phyloP scores from a whole-genome alignment of 139 green algal species.

The Volvox africanus region DNA sequence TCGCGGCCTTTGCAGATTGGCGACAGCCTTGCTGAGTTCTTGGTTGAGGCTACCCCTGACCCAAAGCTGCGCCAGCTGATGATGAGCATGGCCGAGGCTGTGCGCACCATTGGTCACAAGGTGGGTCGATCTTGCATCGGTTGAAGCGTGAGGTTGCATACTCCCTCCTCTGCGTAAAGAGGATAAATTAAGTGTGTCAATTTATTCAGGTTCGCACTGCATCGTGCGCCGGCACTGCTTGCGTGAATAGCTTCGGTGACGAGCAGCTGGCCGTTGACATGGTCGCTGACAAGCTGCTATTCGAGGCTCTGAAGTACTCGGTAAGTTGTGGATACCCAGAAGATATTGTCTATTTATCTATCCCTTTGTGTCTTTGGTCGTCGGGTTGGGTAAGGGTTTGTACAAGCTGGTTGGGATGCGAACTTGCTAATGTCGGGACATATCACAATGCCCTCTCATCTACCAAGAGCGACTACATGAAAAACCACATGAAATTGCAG shows the following conservation, averaged over 20 bases:
- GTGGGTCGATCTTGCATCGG: constrained; percentile 50
- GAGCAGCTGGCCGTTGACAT: constrained; percentile 96
- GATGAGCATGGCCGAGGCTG: constrained; percentile 92
- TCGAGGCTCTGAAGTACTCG: constrained; percentile 90
- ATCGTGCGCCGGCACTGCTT: constrained; percentile 88
- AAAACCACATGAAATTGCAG: too few relatives aligned
- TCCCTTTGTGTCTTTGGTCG: too few relatives aligned
- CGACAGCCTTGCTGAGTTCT: constrained; percentile 93
- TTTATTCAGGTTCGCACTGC: constrained; percentile 86
- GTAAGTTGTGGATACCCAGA: constrained; percentile 50
- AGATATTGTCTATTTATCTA: too few relatives aligned
- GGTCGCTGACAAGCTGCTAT: constrained; percentile 95
- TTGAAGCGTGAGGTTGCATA: too few relatives aligned
- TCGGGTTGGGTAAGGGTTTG: too few relatives aligned
- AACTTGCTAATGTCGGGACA: too few relatives aligned
- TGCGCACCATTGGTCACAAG: constrained; percentile 96
- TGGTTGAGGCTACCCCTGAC: constrained; percentile 88
- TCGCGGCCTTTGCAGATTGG: constrained; percentile 75
- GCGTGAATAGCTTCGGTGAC: constrained; percentile 96
- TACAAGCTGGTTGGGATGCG: too few relatives aligned
- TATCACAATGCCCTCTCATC: too few relatives aligned
- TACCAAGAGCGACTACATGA: too few relatives aligned
- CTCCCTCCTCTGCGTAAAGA: too few relatives aligned
- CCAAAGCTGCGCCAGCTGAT: constrained; percentile 92
- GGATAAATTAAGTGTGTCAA: background rate